Conservation (phyloP, 176 grass and related monocot genomes). For the Musa itinerans region DNA sequence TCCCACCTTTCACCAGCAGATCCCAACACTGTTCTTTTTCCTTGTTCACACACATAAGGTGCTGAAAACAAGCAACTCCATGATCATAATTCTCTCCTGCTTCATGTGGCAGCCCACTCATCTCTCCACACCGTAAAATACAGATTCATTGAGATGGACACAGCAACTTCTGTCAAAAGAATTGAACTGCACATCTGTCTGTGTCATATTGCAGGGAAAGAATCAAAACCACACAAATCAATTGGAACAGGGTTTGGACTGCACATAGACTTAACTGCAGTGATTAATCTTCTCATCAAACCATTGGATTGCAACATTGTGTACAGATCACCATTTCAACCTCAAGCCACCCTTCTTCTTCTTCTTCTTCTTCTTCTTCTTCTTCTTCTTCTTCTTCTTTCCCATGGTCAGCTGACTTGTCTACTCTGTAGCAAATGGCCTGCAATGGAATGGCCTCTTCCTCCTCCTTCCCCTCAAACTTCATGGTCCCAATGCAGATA, state of each 20-base stretch:
- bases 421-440: conserved; percentile 50
- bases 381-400: background rate
- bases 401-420: conserved; percentile 1
- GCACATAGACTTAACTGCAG: background rate
- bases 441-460: conserved; percentile 80
- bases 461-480: conserved; percentile 81
- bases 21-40: background rate
- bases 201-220: background rate
- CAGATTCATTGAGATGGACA: background rate
- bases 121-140: background rate
- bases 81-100: background rate
- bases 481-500: conserved; percentile 78
- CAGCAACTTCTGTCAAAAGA: background rate
- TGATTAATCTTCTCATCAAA: too few relatives aligned
- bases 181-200: background rate
- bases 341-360: conserved; percentile 22
- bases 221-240: background rate
- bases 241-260: background rate
- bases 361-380: background rate
- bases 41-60: background rate
- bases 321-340: background rate
- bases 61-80: background rate
- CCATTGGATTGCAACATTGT: too few relatives aligned
- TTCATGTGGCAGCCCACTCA: conserved; percentile 2
- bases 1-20: too few relatives aligned